phyloP scores from a whole-genome alignment of 139 green algal genomes.

The Volvox reticuliferus region DNA sequence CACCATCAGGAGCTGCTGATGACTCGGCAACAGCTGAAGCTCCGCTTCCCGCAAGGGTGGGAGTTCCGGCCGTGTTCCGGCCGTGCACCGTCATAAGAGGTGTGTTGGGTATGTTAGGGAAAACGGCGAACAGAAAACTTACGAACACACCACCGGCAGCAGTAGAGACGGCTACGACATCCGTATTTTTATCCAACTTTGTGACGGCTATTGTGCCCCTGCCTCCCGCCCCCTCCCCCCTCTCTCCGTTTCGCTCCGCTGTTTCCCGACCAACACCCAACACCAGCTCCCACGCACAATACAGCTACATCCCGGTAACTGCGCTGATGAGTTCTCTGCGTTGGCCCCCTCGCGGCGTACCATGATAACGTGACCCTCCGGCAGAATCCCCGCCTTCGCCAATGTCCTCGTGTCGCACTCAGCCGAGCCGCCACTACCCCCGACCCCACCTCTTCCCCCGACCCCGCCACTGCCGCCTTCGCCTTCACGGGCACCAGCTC shows the following conservation, averaged over 20 bases:
- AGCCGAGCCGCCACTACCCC: not conserved
- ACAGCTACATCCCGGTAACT: not conserved
- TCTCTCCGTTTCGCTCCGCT: too few species aligned
- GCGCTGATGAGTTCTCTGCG: not conserved
- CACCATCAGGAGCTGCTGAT: slow-evolving; percentile 1
- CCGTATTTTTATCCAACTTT: too few species aligned
- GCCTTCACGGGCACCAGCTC: not conserved
- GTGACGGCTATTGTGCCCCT: too few species aligned
- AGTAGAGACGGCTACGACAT: too few species aligned
- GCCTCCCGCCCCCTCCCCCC: too few species aligned
- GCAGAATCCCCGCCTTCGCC: slow-evolving; percentile 1
- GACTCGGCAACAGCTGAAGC: not conserved
- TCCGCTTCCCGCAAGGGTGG: not conserved
- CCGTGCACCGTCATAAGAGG: too few species aligned
- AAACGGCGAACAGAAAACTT: too few species aligned
- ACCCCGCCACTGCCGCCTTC: not conserved
- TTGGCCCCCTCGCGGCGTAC: not conserved
- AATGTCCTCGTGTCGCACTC: not conserved
- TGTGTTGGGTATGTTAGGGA: too few species aligned
- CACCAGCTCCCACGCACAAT: not conserved
- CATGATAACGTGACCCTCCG: not conserved
- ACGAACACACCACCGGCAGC: too few species aligned
- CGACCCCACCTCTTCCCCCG: not conserved
- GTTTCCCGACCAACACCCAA: not conserved
- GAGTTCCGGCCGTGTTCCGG: too few species aligned